phyloP scores from a whole-genome alignment of 495 filamentous ascomycete species.

The Annulohypoxylon maeteangense region DNA sequence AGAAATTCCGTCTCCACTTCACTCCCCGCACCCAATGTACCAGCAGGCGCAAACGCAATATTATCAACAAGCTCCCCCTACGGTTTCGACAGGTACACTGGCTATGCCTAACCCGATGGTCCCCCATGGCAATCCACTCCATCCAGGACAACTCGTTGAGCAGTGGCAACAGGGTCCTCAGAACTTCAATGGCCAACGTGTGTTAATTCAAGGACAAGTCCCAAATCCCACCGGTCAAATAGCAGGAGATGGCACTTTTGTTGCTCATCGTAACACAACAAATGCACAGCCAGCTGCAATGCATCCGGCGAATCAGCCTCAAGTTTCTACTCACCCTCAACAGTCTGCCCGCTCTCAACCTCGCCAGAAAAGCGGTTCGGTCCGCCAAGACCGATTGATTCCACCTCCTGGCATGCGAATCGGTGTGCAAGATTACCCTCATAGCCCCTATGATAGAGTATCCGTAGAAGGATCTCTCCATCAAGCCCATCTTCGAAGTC shows the following conservation, averaged over 20 bases:
- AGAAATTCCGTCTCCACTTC: neutral
- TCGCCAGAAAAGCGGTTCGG: neutral
- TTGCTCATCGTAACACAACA: neutral
- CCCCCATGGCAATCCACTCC: neutral
- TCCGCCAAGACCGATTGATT: conserved; percentile 41
- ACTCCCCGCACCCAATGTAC: neutral
- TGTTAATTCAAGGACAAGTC: neutral
- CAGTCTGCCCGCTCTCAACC: neutral
- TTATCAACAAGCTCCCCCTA: neutral
- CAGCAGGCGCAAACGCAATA: conserved; percentile 10
- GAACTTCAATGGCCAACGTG: neutral
- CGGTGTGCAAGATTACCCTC: conserved; percentile 48
- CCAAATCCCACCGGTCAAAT: neutral
- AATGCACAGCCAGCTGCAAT: neutral
- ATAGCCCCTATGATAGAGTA: conserved; percentile 54
- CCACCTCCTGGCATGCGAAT: conserved; percentile 45
- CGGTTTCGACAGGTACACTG: neutral
- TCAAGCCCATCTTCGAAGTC: conserved; percentile 67
- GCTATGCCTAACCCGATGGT: neutral
- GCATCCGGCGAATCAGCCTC: neutral
- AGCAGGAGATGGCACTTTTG: neutral
- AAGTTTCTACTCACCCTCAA: neutral
- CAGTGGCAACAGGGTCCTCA: conserved; percentile 6
- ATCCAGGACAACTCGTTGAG: neutral
- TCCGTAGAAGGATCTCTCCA: conserved; percentile 64